Conservation (phyloP, 2,329 filamentous ascomycete species). For the Aspergillus proliferans region DNA sequence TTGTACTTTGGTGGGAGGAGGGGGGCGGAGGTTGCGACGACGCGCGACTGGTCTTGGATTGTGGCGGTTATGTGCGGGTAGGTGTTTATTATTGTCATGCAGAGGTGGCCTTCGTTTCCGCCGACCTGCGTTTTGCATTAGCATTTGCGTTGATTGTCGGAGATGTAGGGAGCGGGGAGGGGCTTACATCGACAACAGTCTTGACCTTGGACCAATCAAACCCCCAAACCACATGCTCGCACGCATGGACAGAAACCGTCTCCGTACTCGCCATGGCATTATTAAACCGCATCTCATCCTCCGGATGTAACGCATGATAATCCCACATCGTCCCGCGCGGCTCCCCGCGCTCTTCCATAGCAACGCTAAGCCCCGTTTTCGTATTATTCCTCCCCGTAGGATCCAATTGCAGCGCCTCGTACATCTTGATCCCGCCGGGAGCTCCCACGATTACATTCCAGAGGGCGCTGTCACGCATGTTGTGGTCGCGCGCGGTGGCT, state of each 20-base stretch:
- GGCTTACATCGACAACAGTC: not conserved
- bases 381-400: not conserved
- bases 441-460: not conserved
- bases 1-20: not conserved
- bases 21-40: not conserved
- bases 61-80: not conserved
- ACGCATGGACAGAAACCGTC: not conserved
- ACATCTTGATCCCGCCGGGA: not conserved
- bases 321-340: not conserved
- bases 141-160: not conserved
- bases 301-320: not conserved
- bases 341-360: not conserved
- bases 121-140: not conserved
- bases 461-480: not conserved
- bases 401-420: not conserved
- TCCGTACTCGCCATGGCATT: not conserved
- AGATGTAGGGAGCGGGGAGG: not conserved
- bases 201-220: not conserved
- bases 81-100: not conserved
- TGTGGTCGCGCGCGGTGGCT: not conserved
- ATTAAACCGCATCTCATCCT: not conserved
- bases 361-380: not conserved
- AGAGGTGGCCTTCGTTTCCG: not conserved
- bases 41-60: conserved; percentile 1
- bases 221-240: not conserved